Conservation (phyloP, 2,329 filamentous ascomycete genomes). For the Cytospora mali region DNA sequence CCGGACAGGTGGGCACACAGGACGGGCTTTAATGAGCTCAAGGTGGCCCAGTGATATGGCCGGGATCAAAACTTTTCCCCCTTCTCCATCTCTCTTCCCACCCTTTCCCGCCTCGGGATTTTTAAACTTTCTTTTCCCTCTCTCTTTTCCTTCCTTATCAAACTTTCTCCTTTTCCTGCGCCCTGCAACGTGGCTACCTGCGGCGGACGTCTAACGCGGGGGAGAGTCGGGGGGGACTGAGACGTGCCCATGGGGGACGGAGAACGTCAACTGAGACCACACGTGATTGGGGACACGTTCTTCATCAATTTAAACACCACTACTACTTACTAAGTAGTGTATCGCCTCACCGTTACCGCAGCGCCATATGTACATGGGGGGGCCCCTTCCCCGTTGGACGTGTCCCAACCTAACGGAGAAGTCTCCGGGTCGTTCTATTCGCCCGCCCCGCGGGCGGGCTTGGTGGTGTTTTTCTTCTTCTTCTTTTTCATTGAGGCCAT, state of each 20-base stretch:
- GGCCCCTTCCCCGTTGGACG: no score
- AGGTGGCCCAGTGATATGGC: no score
- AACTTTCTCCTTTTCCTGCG: background rate
- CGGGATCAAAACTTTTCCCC: background rate
- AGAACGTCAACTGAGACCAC: slow-evolving; percentile 27
- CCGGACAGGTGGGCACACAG: background rate
- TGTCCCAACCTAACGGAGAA: background rate
- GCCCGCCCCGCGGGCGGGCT: no score
- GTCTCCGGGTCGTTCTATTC: background rate
- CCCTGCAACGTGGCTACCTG: slow-evolving; percentile 15
- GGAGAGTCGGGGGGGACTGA: slow-evolving; percentile 13
- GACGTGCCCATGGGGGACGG: slow-evolving; percentile 14
- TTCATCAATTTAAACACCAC: slow-evolving; percentile 21
- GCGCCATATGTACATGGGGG: no score
- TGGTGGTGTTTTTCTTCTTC: background rate
- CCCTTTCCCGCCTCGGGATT: background rate
- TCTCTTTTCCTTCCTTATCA: background rate
- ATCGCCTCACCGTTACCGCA: slow-evolving; percentile 1
- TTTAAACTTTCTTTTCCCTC: slow-evolving; percentile 1
- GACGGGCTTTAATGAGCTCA: background rate
- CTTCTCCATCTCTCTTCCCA: background rate
- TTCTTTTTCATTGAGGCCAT: background rate
- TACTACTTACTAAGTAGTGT: no score
- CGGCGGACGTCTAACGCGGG: slow-evolving; percentile 14
- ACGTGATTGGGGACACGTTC: slow-evolving; percentile 26